Conservation (phyloP, 208 protist species). For the Leishmania arabica region DNA sequence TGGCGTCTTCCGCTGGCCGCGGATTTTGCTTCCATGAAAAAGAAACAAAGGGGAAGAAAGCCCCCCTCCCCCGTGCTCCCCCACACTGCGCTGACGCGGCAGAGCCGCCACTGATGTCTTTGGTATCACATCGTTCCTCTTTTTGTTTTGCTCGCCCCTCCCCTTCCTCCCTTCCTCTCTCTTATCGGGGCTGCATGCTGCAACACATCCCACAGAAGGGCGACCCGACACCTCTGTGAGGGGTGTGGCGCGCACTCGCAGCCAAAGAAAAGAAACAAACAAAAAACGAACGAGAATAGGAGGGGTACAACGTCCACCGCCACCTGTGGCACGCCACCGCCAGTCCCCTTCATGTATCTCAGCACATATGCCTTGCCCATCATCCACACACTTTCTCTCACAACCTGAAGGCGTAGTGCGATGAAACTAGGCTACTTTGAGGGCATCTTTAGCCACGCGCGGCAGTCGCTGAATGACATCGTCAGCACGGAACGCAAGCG, state of each 20-base stretch:
- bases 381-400: neutral
- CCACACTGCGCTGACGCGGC: neutral
- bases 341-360: neutral
- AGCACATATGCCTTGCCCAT: neutral
- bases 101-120: neutral
- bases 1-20: neutral
- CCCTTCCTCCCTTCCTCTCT: neutral
- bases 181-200: neutral
- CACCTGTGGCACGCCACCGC: neutral
- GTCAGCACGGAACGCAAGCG: neutral
- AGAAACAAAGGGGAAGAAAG: neutral
- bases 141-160: neutral
- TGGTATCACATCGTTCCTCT: neutral
- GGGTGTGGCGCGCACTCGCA: neutral
- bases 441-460: neutral
- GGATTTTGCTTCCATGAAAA: neutral
- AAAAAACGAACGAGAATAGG: neutral
- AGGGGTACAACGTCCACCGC: neutral
- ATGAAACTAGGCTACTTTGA: constrained; percentile 1
- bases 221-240: neutral
- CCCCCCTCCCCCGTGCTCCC: neutral
- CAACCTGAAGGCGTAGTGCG: neutral
- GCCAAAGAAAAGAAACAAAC: neutral
- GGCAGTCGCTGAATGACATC: neutral
- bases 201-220: neutral